phyloP scores from a whole-genome alignment of 2,329 filamentous ascomycete species.

The Xylariaceae sp. region DNA sequence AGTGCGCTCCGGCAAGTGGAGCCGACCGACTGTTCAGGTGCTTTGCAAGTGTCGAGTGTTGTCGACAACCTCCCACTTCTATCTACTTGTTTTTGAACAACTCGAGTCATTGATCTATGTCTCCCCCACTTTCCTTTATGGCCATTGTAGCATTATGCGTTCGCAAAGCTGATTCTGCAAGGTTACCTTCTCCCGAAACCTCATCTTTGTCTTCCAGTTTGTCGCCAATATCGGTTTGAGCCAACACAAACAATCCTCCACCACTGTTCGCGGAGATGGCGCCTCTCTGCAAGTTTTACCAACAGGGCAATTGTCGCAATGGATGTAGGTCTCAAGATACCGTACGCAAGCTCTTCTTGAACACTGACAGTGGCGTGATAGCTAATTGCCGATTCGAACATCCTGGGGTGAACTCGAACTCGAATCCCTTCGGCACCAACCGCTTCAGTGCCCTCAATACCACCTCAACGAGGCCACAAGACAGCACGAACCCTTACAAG shows the following conservation, averaged over 20 bases:
- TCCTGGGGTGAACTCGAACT: slow-evolving; percentile 48
- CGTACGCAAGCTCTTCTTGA: neutral
- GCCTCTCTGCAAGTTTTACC: slow-evolving; percentile 67
- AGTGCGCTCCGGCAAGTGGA: too few species aligned
- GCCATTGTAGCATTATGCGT: neutral
- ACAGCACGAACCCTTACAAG: slow-evolving; percentile 50
- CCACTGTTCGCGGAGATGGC: slow-evolving; percentile 40
- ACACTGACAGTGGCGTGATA: slow-evolving; percentile 39
- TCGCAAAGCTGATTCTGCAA: neutral
- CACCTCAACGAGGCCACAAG: slow-evolving; percentile 23
- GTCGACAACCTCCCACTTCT: too few species aligned
- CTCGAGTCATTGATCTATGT: neutral
- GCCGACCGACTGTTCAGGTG: too few species aligned
- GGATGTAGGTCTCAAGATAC: slow-evolving; percentile 56
- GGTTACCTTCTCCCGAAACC: neutral
- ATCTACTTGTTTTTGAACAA: neutral
- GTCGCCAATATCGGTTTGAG: neutral
- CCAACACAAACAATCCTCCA: too few species aligned
- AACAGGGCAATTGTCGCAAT: slow-evolving; percentile 69
- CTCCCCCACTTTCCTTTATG: neutral
- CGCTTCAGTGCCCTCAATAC: slow-evolving; percentile 32
- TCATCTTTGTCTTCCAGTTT: slow-evolving; percentile 1
- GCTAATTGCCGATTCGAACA: slow-evolving; percentile 64
- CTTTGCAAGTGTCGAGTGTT: too few species aligned
- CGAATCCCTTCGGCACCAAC: slow-evolving; percentile 41